These are phyloP conservation scores for Corymbia calophylla DNA, from an alignment of 441 rosid species.

Conservation along the genomic window DNA sequence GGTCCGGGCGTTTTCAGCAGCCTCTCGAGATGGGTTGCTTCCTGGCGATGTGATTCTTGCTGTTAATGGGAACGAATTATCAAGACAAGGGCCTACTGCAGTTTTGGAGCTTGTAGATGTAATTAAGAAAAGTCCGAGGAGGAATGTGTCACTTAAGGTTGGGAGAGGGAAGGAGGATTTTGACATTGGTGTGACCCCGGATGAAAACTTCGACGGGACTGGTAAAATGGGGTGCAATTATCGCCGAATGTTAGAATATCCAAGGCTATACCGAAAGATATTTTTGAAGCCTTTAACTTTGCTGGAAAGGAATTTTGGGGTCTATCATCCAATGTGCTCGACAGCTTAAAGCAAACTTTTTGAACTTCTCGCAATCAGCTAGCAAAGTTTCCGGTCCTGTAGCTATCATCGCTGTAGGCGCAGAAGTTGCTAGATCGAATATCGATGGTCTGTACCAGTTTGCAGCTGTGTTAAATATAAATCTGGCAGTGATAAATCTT, in stretches of 20 bases:
- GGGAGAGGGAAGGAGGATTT: constrained; percentile 49
- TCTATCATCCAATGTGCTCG: constrained; percentile 63
- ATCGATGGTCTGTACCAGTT: constrained; percentile 84
- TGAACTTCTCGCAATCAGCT: constrained; percentile 87
- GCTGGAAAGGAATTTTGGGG: constrained; percentile 68
- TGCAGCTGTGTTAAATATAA: constrained; percentile 83
- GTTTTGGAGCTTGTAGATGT: constrained; percentile 60
- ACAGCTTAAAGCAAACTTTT: constrained; percentile 79
- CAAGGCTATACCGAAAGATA: constrained; percentile 46
- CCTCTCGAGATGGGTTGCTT: constrained; percentile 82
- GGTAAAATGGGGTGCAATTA: constrained; percentile 88
- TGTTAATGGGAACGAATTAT: constrained; percentile 47
- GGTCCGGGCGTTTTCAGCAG: constrained; percentile 75
- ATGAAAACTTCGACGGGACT: constrained; percentile 69
- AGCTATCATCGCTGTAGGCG: constrained; percentile 95
- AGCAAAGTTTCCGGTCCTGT: constrained; percentile 92
- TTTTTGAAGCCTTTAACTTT: constrained; percentile 52
- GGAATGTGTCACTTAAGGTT: constrained; percentile 54
- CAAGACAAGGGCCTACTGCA: constrained; percentile 36
- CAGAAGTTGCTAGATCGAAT: constrained; percentile 94
- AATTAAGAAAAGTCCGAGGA: constrained; percentile 56
- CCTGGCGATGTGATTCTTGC: constrained; percentile 80
- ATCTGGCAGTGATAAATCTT: constrained; percentile 88
- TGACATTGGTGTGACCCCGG: constrained; percentile 63
- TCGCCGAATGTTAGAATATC: constrained; percentile 70